Conservation (phyloP, 2,329 filamentous ascomycete species). For the Knufia petricola region DNA sequence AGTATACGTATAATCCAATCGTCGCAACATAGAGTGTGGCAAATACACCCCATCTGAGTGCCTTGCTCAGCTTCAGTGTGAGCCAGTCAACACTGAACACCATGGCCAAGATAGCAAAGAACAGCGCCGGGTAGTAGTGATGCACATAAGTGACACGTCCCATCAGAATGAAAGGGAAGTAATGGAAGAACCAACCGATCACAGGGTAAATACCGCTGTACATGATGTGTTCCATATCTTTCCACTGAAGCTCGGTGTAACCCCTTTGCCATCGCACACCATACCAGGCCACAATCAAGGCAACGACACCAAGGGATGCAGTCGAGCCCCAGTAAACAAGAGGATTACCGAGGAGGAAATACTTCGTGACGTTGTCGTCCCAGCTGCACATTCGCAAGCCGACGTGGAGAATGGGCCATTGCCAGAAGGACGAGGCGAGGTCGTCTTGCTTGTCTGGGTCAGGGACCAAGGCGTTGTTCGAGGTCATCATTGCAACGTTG, state of each 20-base stretch:
- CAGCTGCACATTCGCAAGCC: conserved; percentile 97
- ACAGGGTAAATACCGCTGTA: conserved; percentile 87
- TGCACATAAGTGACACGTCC: conserved; percentile 98
- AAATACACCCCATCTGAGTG: conserved; percentile 60
- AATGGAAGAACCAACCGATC: conserved; percentile 92
- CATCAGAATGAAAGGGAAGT: conserved; percentile 93
- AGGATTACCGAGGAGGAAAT: conserved; percentile 96
- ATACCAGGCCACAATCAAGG: conserved; percentile 69
- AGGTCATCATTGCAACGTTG: conserved; percentile 99
- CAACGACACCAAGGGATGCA: conserved; percentile 63
- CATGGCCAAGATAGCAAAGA: conserved; percentile 85
- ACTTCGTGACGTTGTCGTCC: conserved; percentile 93
- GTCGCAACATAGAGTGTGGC: conserved; percentile 61
- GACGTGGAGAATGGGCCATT: conserved; percentile 93
- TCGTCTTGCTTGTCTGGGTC: conserved; percentile 99
- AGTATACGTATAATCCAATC: conserved; percentile 73
- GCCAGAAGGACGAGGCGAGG: conserved; percentile 92
- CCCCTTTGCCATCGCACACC: conserved; percentile 91
- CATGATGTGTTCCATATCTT: conserved; percentile 87
- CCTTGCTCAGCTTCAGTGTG: conserved; percentile 55
- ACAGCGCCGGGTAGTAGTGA: conserved; percentile 96
- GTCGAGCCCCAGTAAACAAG: conserved; percentile 94
- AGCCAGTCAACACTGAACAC: conserved; percentile 86
- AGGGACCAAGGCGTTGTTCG: conserved; percentile 94
- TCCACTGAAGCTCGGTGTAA: conserved; percentile 67